Evolutionary conservation across 345 rosid species (phyloP).

Genomic region (Aquilaria yunnanensis): DNA sequence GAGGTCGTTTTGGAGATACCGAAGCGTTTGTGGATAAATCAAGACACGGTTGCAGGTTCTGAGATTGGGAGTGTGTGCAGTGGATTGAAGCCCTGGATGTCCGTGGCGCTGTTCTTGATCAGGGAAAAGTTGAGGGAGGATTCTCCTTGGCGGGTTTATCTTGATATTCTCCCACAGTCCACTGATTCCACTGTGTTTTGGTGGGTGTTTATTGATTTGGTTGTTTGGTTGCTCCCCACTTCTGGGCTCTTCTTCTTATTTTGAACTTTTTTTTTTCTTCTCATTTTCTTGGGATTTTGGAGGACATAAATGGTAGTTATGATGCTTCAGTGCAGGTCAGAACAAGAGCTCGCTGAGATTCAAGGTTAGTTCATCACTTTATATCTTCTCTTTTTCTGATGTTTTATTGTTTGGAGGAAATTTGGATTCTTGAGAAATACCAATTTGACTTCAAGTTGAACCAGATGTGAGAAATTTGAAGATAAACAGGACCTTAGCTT

Average conservation of each 20-base stretch:
- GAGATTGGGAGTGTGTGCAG: conserved; percentile 67
- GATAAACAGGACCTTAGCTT: too few species aligned
- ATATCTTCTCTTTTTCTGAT: neutral
- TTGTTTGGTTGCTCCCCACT: neutral
- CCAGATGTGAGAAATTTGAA: too few species aligned
- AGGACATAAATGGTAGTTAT: conserved; percentile 29
- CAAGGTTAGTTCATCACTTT: conserved; percentile 45
- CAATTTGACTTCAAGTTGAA: too few species aligned
- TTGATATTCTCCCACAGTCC: conserved; percentile 65
- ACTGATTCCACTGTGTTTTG: conserved; percentile 85
- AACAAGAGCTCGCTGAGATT: conserved; percentile 86
- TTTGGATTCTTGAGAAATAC: too few species aligned
- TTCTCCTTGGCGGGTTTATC: conserved; percentile 67
- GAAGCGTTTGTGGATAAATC: conserved; percentile 76
- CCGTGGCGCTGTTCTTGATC: conserved; percentile 76
- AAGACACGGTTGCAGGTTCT: conserved; percentile 66
- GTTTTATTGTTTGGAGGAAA: too few species aligned
- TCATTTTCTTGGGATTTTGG: conserved; percentile 12
- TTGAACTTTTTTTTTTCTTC: neutral
- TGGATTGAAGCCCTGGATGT: conserved; percentile 84
- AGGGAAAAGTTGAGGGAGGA: conserved; percentile 60
- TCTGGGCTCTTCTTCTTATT: neutral
- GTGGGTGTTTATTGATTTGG: conserved; percentile 38
- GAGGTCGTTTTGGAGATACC: conserved; percentile 92
- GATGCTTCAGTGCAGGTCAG: conserved; percentile 94